Base-by-base conservation (phyloP, 345 rosid species). In the Acer yangbiense region DNA sequence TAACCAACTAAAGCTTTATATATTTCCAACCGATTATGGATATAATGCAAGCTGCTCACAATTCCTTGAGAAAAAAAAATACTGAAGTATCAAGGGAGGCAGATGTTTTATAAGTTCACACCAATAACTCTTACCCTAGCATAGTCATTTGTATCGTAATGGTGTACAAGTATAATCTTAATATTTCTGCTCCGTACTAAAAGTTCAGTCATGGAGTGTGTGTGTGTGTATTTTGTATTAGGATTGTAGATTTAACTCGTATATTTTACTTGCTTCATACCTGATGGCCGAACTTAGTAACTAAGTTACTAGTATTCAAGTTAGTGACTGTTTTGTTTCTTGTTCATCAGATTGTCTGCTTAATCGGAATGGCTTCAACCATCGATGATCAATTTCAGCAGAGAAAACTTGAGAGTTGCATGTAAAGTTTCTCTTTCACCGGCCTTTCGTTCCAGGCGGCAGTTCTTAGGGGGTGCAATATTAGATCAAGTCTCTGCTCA, bases 321-420 rank as follows among this genome's bases (percentile, higher is more conserved):
- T 64, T 66, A 68, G 48, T 69, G 41, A 72, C 52, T 1, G 35
- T 68, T 44, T 17, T 72, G 17, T 48, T 72, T 41, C 44, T 46
- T 23, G 70, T 48, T 73, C 32, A 21, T 74, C 83, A 82, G 83
- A 65, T 77, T 11, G 27, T 73, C 78, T 11, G 70, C 76, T 69
- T 64, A 63, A 68, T n/a, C 29, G 55, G 55, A 44, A 60, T 18
- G 32, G 76, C n/a, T 32, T 65, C 64, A 75, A 50, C 20, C 20
- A 32, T 65, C 27, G 10, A 10, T 18, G 46, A 32, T 65, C 27
- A 18, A 10, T 18, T 63, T 27, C 25, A 44, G 69, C 39, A 4
- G 44, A 74, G 23, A 35, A 43, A 48, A 21, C 60, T 41, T 13
- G 21, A 41, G 71, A 41, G 44, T 32, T 32, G 12, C 12, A 2